phyloP scores from a whole-genome alignment of 1,284 basidiomycete genomes.

The Rhodotorula mucilaginosa region DNA sequence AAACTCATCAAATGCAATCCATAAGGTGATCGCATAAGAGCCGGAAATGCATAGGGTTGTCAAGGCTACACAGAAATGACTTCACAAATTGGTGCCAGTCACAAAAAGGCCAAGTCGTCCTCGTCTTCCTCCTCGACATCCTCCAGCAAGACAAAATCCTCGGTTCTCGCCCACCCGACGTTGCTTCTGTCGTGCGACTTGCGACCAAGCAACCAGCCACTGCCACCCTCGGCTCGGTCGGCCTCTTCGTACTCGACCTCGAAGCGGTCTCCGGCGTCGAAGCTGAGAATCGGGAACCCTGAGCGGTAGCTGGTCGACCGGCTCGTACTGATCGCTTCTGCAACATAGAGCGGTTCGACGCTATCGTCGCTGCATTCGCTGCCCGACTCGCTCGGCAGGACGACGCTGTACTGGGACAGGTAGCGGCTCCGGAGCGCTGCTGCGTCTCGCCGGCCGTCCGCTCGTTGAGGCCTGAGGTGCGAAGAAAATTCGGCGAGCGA shows the following conservation, averaged over 20 bases:
- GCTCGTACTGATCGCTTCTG: slow-evolving; percentile 32
- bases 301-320: slow-evolving; percentile 20
- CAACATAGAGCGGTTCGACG: slow-evolving; percentile 32
- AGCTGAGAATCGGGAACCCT: slow-evolving; percentile 30
- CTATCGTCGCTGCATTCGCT: slow-evolving; percentile 8
- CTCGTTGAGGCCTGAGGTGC: background rate
- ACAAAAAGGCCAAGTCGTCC: background rate
- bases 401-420: slow-evolving; percentile 27
- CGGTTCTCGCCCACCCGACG: slow-evolving; percentile 35
- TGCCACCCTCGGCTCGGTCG: slow-evolving; percentile 32
- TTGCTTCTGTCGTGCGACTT: slow-evolving; percentile 12
- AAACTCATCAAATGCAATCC: background rate
- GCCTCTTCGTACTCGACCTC: slow-evolving; percentile 38
- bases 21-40: too few relatives aligned
- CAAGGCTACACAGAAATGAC: background rate
- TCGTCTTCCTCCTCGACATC: slow-evolving; percentile 16
- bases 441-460: background rate
- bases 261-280: slow-evolving; percentile 23
- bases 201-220: slow-evolving; percentile 37
- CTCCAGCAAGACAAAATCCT: slow-evolving; percentile 35
- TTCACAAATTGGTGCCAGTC: background rate
- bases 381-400: slow-evolving; percentile 5
- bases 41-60: background rate
- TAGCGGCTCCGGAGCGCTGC: background rate
- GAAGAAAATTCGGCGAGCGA: background rate